Evolutionary conservation across 305 asterid genomes (phyloP), one percentile per base, ranked within the genome.

Genomic region (Solanum chacoense): DNA sequence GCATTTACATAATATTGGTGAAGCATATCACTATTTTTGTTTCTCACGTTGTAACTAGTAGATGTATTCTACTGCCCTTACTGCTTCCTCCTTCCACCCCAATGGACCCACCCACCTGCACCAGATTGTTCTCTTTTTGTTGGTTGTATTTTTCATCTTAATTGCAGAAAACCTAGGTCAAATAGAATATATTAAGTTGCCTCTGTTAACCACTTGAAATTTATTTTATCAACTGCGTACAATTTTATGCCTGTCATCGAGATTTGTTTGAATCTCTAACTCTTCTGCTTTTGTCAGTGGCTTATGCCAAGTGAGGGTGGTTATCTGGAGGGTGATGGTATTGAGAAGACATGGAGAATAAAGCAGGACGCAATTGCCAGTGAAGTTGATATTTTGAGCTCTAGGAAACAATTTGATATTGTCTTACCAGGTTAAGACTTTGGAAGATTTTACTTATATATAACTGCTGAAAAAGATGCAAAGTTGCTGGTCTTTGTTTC

Each of bases 271-370:
- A 55, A 55, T 84, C 74, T 81, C 38, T 31, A 59, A 55, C 22
- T 50, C 73, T 84, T 84, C 42, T 84, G 74, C 74, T 89, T 80
- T 37, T 76, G 26, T 67, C 92, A 97, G 99, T 96, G 96, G 96
- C 98, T 97, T 87, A 89, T 92, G 94, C 98, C 99, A 38, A 94
- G 94, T 91, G 98, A 95, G 85, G 96, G 92, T 67, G 98, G 98
- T 32, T 95, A 90, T 90, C 89, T 97, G 90, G 98, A 95, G 89
- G 90, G 94, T 55, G 98, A 96, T 88, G 99, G 98, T 76, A 87
- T 95, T 90, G 99, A 97, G 93, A 97, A 94, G 92, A 95, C 99
- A 31, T 95, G 96, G 98, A 94, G 97, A 89, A 91, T 96, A 89
- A 91, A 91, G 89, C 99, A 97, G 93, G 96, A 93, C 28, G 91